A percentile compares a stretch with the other conserved stretches of the same genome.
These are phyloP conservation scores for Eimeria maxima DNA, from an alignment of 169 alveolate genomes.

Conservation along the genomic window DNA sequence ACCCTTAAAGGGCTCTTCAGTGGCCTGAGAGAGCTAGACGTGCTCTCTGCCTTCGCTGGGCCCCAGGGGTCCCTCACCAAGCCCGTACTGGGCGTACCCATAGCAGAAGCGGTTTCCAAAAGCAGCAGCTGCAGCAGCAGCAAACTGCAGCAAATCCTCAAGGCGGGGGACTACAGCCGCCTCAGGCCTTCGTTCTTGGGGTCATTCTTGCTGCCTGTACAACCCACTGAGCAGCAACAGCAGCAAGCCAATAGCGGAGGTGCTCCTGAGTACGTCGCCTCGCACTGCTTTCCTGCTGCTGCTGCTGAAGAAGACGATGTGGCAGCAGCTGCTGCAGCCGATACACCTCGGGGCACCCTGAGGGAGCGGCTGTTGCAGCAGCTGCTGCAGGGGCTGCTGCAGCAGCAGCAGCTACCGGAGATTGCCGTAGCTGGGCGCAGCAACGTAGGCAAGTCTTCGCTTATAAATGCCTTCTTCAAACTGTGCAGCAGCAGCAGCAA, in stretches of 20 bases:
- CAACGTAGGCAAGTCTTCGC: slow-evolving; percentile 83
- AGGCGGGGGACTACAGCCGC: slow-evolving; percentile 12
- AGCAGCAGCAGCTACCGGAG: slow-evolving; percentile 71
- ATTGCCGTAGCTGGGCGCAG: slow-evolving; percentile 80
- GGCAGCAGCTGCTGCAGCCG: too few species aligned
- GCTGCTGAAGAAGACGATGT: too few species aligned
- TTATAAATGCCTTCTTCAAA: slow-evolving; percentile 44
- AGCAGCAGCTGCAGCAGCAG: neutral
- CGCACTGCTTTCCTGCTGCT: too few species aligned
- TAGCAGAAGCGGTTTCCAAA: neutral
- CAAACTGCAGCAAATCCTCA: neutral
- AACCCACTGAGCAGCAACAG: neutral
- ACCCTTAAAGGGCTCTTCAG: too few species aligned
- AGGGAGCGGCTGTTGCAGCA: too few species aligned
- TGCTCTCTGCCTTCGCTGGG: too few species aligned
- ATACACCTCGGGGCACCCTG: too few species aligned
- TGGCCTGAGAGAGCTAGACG: too few species aligned
- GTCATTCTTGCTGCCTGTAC: slow-evolving; percentile 16
- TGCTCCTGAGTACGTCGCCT: too few species aligned
- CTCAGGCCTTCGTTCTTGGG: slow-evolving; percentile 40
- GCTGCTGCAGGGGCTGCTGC: too few species aligned
- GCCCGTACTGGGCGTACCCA: slow-evolving; percentile 14
- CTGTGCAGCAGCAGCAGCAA: neutral
- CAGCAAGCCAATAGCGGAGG: too few species aligned
- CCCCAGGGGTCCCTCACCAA: neutral